Evolutionary conservation across 352 stramenopile species (phyloP).

Genomic region (Phytophthora aleatoria): DNA sequence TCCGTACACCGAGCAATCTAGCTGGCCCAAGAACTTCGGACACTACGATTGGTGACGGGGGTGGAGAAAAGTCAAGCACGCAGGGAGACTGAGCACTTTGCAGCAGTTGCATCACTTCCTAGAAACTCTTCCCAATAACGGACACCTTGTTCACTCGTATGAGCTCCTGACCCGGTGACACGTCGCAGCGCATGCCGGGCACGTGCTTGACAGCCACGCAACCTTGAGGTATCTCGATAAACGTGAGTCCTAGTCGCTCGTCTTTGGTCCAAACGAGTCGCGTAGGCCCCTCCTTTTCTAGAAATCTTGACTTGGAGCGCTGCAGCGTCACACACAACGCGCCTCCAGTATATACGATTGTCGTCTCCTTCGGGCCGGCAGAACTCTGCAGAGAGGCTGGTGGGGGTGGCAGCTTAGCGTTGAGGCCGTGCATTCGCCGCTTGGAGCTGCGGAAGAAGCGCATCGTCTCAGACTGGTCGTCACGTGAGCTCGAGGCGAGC

Average conservation of each 20-base stretch:
- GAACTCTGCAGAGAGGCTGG: conserved; percentile 6
- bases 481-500: conserved; percentile 8
- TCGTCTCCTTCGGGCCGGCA: conserved; percentile 6
- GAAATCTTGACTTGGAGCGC: conserved; percentile 38
- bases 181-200: conserved; percentile 25
- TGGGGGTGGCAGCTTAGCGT: conserved; percentile 14
- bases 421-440: conserved; percentile 7
- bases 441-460: conserved; percentile 22
- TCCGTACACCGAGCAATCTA: conserved; percentile 31
- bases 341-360: conserved; percentile 41
- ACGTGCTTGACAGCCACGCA: conserved; percentile 49
- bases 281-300: conserved; percentile 34
- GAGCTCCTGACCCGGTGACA: conserved; percentile 50
- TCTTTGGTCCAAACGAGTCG: conserved; percentile 53
- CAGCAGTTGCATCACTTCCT: conserved; percentile 46
- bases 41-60: conserved; percentile 49
- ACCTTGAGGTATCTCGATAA: conserved; percentile 44
- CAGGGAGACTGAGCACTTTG: conserved; percentile 43
- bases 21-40: conserved; percentile 37
- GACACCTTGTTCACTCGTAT: conserved; percentile 45
- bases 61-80: conserved; percentile 51
- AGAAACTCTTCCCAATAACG: conserved; percentile 40
- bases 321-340: conserved; percentile 49
- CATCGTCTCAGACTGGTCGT: conserved; percentile 20
- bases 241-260: conserved; percentile 53